Percentiles rank a stretch among this genome's conserved stretches.
Conservation (phyloP, 208 protist genomes). For the Eutreptiella sp. region DNA sequence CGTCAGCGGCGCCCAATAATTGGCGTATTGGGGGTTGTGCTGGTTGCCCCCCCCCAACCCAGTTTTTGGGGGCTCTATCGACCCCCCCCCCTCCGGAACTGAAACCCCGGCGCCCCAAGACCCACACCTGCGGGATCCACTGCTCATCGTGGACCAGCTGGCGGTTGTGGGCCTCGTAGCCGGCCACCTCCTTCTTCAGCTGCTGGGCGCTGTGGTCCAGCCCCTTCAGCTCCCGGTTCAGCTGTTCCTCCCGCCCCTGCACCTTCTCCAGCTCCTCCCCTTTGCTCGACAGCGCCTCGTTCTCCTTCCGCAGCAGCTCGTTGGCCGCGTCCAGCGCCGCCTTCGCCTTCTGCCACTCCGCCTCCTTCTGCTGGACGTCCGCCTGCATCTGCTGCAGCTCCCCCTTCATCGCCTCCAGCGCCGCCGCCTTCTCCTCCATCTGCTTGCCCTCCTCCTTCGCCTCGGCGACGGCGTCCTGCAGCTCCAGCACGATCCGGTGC, state of each 20-base stretch:
- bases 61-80: too few species aligned
- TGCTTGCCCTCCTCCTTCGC: conserved; percentile 47
- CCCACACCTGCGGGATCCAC: too few species aligned
- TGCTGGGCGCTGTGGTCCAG: neutral
- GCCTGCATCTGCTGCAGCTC: conserved; percentile 42
- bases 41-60: too few species aligned
- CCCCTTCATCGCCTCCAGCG: conserved; percentile 49
- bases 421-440: conserved; percentile 37
- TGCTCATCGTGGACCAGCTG: too few species aligned
- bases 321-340: conserved; percentile 49
- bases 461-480: conserved; percentile 42
- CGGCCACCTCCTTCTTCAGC: neutral
- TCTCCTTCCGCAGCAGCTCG: conserved; percentile 59
- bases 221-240: too few species aligned
- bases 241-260: neutral
- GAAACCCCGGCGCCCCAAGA: too few species aligned
- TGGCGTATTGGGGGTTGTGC: too few species aligned
- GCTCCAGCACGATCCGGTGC: conserved; percentile 30
- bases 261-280: neutral
- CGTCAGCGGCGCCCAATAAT: too few species aligned
- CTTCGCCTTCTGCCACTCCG: conserved; percentile 65
- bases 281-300: conserved; percentile 43
- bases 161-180: too few species aligned
- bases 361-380: conserved; percentile 49
- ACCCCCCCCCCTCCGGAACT: too few species aligned